Conservation (phyloP, 1,139 yeast genomes). For the Magnusiomyces ingens region DNA sequence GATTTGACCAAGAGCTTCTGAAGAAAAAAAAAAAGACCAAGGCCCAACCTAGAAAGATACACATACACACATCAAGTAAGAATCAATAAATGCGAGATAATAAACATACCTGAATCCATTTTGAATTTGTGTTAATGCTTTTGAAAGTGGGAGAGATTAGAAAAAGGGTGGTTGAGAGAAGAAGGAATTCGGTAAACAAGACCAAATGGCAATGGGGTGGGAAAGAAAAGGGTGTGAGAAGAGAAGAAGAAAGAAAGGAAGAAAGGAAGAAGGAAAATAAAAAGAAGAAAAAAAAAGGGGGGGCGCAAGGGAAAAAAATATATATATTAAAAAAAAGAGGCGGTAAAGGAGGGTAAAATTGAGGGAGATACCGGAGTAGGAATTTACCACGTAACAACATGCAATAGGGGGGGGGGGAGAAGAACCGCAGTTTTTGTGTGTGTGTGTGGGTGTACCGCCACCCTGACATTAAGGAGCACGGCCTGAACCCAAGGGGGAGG, state of each 20-base stretch:
- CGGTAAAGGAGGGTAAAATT: not conserved
- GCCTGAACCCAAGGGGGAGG: no score
- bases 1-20: not conserved
- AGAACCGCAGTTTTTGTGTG: not conserved
- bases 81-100: constrained; percentile 4
- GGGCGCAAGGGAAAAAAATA: constrained; percentile 6
- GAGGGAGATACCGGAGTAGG: not conserved
- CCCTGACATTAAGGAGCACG: no score
- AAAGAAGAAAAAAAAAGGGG: constrained; percentile 16
- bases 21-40: constrained; percentile 1
- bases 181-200: constrained; percentile 12
- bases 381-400: not conserved
- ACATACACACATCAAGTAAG: not conserved
- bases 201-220: constrained; percentile 7
- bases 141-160: constrained; percentile 3
- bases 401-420: not conserved
- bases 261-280: constrained; percentile 17
- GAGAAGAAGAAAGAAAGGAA: constrained; percentile 18
- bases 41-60: constrained; percentile 3
- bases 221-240: constrained; percentile 12
- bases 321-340: constrained; percentile 1
- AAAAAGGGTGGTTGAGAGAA: constrained; percentile 11
- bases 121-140: constrained; percentile 14
- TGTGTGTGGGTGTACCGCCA: not conserved
- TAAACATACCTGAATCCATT: constrained; percentile 28